phyloP scores from a whole-genome alignment of 495 filamentous ascomycete species.

The Podospora comata region DNA sequence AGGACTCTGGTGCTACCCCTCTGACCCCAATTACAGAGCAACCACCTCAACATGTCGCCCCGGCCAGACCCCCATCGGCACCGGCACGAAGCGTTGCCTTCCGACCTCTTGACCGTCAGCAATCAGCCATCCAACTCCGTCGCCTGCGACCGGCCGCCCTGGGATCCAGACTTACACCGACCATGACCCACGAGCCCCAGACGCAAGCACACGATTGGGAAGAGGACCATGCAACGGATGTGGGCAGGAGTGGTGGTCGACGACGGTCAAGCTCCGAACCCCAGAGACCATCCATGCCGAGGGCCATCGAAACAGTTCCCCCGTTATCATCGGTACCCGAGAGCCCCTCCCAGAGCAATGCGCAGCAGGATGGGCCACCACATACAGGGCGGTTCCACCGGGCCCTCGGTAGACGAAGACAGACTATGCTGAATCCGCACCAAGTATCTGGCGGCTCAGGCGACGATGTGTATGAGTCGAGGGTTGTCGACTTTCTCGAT shows the following conservation, averaged over 20 bases:
- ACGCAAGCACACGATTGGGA: constrained; percentile 7
- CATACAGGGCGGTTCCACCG: constrained; percentile 2
- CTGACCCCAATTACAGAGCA: neutral
- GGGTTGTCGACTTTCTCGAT: constrained; percentile 67
- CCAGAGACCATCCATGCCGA: constrained; percentile 13
- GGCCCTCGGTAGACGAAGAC: constrained; percentile 11
- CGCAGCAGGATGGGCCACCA: neutral
- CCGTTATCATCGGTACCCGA: neutral
- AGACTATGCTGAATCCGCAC: neutral
- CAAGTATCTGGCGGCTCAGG: constrained; percentile 22
- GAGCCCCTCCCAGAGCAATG: neutral
- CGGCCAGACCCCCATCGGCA: neutral
- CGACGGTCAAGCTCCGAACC: constrained; percentile 23
- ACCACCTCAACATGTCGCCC: neutral
- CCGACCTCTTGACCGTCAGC: constrained; percentile 9
- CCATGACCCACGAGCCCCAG: neutral
- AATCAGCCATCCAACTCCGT: constrained; percentile 23
- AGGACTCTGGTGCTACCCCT: neutral
- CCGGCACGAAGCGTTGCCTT: constrained; percentile 7
- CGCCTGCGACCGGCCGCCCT: constrained; percentile 13
- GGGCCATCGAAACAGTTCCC: neutral
- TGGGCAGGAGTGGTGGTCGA: constrained; percentile 3
- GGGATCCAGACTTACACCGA: constrained; percentile 1
- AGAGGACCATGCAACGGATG: neutral
- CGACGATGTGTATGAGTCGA: constrained; percentile 46